Conservation (phyloP, 441 rosid genomes). For the Flueggea neowawraea region DNA sequence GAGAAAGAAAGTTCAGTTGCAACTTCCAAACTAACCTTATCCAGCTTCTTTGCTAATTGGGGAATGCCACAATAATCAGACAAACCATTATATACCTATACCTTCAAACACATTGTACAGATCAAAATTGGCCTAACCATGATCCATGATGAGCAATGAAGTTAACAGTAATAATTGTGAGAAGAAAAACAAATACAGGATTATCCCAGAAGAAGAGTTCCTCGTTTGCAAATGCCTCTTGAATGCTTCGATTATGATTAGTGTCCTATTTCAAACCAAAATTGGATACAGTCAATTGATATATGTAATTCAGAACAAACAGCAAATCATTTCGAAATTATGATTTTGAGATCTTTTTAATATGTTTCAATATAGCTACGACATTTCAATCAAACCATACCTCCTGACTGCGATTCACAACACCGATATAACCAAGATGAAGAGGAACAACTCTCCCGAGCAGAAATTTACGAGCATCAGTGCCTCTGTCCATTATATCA, state of each 20-base stretch:
- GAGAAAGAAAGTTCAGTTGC: not conserved
- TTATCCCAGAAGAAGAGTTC: conserved; percentile 43
- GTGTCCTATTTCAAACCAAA: conserved; percentile 41
- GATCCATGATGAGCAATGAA: conserved; percentile 23
- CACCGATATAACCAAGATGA: conserved; percentile 63
- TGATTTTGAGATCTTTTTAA: no score
- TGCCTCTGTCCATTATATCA: conserved; percentile 81
- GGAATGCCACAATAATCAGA: conserved; percentile 58
- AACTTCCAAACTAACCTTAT: conserved; percentile 38
- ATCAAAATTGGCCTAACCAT: conserved; percentile 7
- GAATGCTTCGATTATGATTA: conserved; percentile 43
- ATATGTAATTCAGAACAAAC: not conserved
- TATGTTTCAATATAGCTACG: no score
- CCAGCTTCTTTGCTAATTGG: conserved; percentile 63
- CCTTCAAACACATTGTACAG: conserved; percentile 26
- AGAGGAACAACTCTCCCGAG: conserved; percentile 66
- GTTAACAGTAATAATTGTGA: no score
- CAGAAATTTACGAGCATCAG: conserved; percentile 52
- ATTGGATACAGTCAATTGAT: not conserved
- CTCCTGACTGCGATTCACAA: conserved; percentile 72
- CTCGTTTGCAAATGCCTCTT: conserved; percentile 52
- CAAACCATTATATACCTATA: conserved; percentile 62
- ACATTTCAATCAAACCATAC: conserved; percentile 15
- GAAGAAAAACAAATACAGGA: conserved; percentile 12
- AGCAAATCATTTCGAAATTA: not conserved